Base-by-base conservation (phyloP, 192 early-diverging fungal species). In the Coemansia sp. region DNA sequence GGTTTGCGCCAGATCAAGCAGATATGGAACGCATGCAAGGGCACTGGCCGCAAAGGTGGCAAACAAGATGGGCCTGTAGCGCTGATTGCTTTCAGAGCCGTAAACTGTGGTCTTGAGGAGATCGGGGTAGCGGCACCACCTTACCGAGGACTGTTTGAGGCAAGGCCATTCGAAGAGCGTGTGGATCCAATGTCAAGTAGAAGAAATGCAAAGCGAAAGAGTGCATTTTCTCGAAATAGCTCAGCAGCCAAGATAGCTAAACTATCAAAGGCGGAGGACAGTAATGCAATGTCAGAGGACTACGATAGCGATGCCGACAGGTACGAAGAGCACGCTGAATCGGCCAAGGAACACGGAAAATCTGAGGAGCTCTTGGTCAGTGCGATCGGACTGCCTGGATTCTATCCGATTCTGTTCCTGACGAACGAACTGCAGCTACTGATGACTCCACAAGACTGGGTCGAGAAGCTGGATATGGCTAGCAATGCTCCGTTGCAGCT, bases 361-460 rank as follows among this genome's bases (percentile, higher is more conserved):
- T 30, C 28, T 3, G 68, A 78, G 28, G 6, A 14, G 17, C 37
- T 48, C 8, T 57, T 79, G 17, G 27, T 8, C 0, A 34, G 33
- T 3, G 17, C 30, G 0, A 72, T 79, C 2, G 66, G 64, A 2
- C 41, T 72, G 14, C 37, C 59, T 20, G 58, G 57, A 13, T 72
- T 78, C 33, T 37, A 61, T 7, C 62, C 72, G 0, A 50, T 81
- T 7, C 41, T 42, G 25, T 42, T 47, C 25, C 36, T 81, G 45
- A 66, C 69, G 6, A 38, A 45, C 2, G 79, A 75, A 4, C 37
- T 70, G 29, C 79, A 82, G 48, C 60, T 76, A 7, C 63, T 82
- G n/a, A 70, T 70, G 27, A 44, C 55, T 15, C 74, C 74, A 4
- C 17, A 25, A 5, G 74, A 76, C 63, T 82, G 79, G 79, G 14